Evolutionary conservation across 768 basidiomycete genomes (phyloP), one percentile per base, ranked within the genome.

Genomic region (Russula sp.): DNA sequence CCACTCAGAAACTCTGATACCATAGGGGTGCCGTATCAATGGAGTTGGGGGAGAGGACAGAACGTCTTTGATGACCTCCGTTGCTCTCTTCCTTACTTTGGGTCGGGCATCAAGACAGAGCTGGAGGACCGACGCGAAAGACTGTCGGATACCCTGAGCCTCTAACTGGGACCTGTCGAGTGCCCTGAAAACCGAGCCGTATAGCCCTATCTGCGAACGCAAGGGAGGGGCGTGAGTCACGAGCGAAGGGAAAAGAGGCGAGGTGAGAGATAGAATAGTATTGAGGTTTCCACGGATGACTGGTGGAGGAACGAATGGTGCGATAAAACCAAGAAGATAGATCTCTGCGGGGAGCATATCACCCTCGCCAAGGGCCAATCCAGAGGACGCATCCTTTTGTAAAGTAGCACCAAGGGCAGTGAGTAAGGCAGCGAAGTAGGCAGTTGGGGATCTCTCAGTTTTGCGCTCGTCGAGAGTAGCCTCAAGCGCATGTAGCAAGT

Each of bases 371-470:
- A 79, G 68, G 7, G 69, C 65, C 36, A 74, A 67, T 3, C 72
- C 68, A 18, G 70, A 65, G 73, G 67, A 70, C 72, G 58, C 78
- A 68, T 77, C 79, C 70, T 80, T 86, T 74, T 85, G 83, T 29
- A 93, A 73, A 11, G 87, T 85, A 61, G 87, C 84, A 69, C 92
- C 88, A 35, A 96, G 79, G 8, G 90, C 88, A 13, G 92, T 93
- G 52, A 92, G 76, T 61, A 96, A 79, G 3, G 90, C 87, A n/a
- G 93, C 91, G 74, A 95, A 97, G 77, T 98, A 98, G 35, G 97
- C 96, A 1, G 93, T 93, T 7, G 95, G 80, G 8, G 88, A 80
- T 43, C 76, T 74, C 56, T 87, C 85, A 8, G 86, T 78, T 63
- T 76, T 77, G 68, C 87, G 86, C 68, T 91, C 88, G 66, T 79